Conservation (phyloP, 495 filamentous ascomycete genomes). For the Xanthoparmelia taractica region DNA sequence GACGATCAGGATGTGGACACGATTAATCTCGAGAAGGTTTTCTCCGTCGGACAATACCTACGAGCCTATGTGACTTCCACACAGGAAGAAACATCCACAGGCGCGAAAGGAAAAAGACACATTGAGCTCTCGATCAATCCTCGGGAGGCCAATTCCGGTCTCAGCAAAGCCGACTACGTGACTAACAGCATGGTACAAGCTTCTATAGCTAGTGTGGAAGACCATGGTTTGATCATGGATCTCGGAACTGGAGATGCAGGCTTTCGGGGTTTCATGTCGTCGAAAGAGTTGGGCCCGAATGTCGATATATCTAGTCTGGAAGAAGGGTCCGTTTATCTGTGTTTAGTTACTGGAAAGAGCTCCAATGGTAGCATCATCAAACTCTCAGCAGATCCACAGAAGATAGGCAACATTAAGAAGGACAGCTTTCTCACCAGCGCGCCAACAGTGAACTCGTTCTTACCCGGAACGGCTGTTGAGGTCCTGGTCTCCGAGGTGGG, state of each 20-base stretch:
- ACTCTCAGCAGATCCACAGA: conserved; percentile 66
- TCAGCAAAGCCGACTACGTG: conserved; percentile 62
- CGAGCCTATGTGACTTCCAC: conserved; percentile 77
- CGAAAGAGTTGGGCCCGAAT: conserved; percentile 63
- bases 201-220: conserved; percentile 80
- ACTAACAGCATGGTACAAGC: conserved; percentile 72
- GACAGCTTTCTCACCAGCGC: conserved; percentile 61
- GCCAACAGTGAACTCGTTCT: conserved; percentile 78
- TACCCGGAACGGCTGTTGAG: conserved; percentile 84
- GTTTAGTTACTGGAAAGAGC: conserved; percentile 67
- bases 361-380: conserved; percentile 77
- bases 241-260: conserved; percentile 61
- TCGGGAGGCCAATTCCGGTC: conserved; percentile 61
- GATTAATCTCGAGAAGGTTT: conserved; percentile 62
- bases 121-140: conserved; percentile 83
- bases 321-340: conserved; percentile 77
- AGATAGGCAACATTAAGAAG: conserved; percentile 61
- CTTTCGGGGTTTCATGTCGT: conserved; percentile 79
- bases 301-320: conserved; percentile 55
- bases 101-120: conserved; percentile 60
- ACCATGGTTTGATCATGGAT: conserved; percentile 93
- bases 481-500: conserved; percentile 69
- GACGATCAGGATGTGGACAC: conserved; percentile 47
- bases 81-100: conserved; percentile 37
- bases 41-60: conserved; percentile 80